These are phyloP conservation scores for Aureobasidium pullulans DNA, from an alignment of 2,329 filamentous ascomycete species.

Conservation along the genomic window DNA sequence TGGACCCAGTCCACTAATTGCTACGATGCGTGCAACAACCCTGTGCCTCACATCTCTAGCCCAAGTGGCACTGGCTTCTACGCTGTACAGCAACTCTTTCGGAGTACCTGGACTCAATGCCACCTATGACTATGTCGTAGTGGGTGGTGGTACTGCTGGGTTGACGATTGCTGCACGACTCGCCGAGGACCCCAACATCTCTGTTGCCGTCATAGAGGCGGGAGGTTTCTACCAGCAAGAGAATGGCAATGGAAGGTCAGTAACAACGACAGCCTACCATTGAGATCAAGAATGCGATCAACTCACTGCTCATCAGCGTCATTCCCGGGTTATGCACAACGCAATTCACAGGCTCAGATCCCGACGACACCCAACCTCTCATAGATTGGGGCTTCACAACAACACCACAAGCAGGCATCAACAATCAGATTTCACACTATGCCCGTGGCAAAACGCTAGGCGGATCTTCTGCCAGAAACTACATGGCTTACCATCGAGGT, in stretches of 20 bases:
- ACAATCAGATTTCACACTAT: constrained; percentile 18
- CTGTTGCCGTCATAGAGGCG: background rate
- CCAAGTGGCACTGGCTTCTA: too few relatives aligned
- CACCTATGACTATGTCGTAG: background rate
- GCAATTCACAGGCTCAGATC: too few relatives aligned
- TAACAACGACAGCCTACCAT: too few relatives aligned
- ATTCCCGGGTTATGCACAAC: too few relatives aligned
- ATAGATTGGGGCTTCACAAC: background rate
- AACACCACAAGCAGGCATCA: constrained; percentile 13
- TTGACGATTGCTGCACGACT: background rate
- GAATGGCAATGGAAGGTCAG: background rate
- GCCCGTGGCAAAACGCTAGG: constrained; percentile 24
- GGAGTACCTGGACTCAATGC: too few relatives aligned
- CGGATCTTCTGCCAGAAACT: constrained; percentile 14
- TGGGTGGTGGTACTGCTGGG: background rate
- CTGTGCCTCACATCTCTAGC: too few relatives aligned
- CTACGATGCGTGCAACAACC: too few relatives aligned
- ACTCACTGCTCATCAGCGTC: too few relatives aligned
- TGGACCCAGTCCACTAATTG: too few relatives aligned
- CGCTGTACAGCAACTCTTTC: too few relatives aligned
- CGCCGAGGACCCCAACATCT: background rate
- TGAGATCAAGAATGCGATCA: too few relatives aligned
- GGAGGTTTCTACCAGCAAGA: background rate
- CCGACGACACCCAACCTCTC: too few relatives aligned
- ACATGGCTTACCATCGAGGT: background rate